A percentile compares a stretch with the other conserved stretches of the same genome.
phyloP scores from a whole-genome alignment of 2,329 filamentous ascomycete species.

The Didymella sp. region DNA sequence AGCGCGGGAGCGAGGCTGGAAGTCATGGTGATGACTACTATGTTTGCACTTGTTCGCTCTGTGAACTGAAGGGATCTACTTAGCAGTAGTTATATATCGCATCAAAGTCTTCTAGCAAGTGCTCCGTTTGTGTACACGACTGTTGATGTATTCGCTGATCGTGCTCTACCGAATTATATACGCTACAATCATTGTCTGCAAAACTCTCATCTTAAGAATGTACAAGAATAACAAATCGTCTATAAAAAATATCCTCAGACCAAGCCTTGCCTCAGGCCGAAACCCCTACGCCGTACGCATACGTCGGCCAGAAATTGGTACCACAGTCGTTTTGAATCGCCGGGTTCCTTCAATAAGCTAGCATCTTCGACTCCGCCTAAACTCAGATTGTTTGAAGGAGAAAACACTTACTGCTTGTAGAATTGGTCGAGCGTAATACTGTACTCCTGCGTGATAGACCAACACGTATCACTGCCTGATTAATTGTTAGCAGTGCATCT shows the following conservation, averaged over 20 bases:
- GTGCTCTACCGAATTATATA: not conserved
- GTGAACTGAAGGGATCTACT: not conserved
- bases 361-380: not conserved
- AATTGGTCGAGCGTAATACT: no score
- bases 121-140: not conserved
- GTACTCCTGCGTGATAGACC: no score
- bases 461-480: no score
- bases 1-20: slow-evolving; percentile 15
- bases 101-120: not conserved
- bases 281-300: no score
- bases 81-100: not conserved
- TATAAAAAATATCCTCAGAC: no score
- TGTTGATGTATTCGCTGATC: not conserved
- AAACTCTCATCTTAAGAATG: not conserved
- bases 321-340: not conserved
- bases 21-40: slow-evolving; percentile 8
- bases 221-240: not conserved
- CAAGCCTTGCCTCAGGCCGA: no score
- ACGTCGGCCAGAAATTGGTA: not conserved
- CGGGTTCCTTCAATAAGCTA: not conserved
- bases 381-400: not conserved
- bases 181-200: not conserved
- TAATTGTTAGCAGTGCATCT: no score
- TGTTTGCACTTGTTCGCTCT: not conserved
- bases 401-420: no score